Percentiles rank a stretch among this genome's conserved stretches.
phyloP scores from a whole-genome alignment of 495 filamentous ascomycete species.

The Podospora pseudocomata region DNA sequence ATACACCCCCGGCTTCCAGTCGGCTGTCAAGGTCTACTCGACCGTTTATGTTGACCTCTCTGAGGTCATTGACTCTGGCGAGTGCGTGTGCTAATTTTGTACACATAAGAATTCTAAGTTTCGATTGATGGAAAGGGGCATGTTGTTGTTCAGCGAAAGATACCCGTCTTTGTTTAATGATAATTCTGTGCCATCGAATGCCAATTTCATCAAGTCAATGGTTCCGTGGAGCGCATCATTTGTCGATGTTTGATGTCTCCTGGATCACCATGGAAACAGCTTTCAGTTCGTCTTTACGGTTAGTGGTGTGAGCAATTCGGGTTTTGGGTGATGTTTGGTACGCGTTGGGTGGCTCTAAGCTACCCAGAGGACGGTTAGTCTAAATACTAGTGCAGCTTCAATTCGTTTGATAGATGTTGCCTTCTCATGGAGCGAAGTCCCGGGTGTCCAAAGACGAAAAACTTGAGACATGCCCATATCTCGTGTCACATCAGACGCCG shows the following conservation, averaged over 20 bases:
- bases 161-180: neutral
- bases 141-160: neutral
- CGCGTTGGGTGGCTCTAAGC: neutral
- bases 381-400: neutral
- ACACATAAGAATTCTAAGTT: neutral
- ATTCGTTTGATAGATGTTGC: neutral
- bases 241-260: neutral
- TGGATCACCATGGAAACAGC: neutral
- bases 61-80: slow-evolving; percentile 7
- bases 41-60: slow-evolving; percentile 7
- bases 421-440: neutral
- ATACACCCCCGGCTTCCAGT: neutral
- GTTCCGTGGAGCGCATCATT: neutral
- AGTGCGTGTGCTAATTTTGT: slow-evolving; percentile 7
- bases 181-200: neutral
- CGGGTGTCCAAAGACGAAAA: no score
- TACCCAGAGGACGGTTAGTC: neutral
- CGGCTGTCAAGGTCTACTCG: slow-evolving; percentile 6
- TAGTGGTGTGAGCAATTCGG: neutral
- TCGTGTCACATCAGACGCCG: neutral
- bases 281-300: neutral
- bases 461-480: neutral
- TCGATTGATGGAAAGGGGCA: neutral
- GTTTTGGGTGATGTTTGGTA: neutral
- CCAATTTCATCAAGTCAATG: neutral